Evolutionary conservation across 768 basidiomycete species (phyloP), one percentile per base, ranked within the genome.

Genomic region (Termitomyces sp.): DNA sequence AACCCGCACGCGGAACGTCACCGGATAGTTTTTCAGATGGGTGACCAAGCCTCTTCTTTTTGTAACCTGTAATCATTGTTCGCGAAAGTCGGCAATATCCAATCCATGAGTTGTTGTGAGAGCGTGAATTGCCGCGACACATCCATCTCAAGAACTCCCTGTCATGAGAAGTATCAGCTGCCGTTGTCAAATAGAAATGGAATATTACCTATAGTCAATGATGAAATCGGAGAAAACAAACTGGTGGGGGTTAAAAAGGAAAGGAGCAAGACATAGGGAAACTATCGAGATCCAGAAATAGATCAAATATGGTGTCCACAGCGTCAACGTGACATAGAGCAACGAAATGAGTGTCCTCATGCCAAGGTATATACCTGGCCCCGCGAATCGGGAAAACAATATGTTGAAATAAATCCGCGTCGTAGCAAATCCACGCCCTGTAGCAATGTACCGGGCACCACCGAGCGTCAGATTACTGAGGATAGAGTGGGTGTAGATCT

Each of bases 181-280:
- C 11, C n/a, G 64, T 40, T 53, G 60, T 4, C 60, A 26, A 22
- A n/a, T n/a, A 54, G 13, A 18, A 11, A 44, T 46, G 24, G 33
- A 18, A 2, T 20, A 72, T 66, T 67, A 88, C 89, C 90, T 80
- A 66, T 94, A 94, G 74, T 99, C 97, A 68, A 98, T 91, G 71
- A 98, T 83, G 73, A 95, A 99, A 72, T 99, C 97, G 40, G 94
- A 85, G 72, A 94, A 89, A 20, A 92, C 91, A 76, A 99, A 99
- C 73, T 98, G 97, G 72, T 99, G 97, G n/a, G 97, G 97, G 70
- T 98, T 99, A 84, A 98, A 99, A 67, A 98, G 71, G 88, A 99
- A 99, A 8, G 97, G 97, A 32, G 96, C 88, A 62, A 98, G 74
- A 67, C 94, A 98, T 9, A 99, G 82, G 16, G 94, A 85, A 33